Percentiles rank a stretch among this genome's conserved stretches.
Conservation (phyloP, 2,329 filamentous ascomycete genomes). For the Colletotrichum sp. region DNA sequence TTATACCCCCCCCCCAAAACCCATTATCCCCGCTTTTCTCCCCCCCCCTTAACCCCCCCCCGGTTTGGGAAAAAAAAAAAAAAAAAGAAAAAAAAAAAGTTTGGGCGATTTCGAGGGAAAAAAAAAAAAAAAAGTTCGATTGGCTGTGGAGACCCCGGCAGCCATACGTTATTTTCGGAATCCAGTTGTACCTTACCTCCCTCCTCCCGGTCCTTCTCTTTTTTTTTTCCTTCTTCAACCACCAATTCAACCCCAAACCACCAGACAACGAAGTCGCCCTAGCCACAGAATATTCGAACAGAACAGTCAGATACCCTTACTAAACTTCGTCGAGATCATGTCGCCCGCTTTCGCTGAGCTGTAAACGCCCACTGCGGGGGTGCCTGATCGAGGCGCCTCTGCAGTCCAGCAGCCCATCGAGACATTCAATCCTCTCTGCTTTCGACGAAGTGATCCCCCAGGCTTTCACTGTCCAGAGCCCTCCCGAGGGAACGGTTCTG, state of each 20-base stretch:
- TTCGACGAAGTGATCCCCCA: conserved; percentile 68
- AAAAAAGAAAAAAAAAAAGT: conserved; percentile 28
- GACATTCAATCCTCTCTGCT: conserved; percentile 54
- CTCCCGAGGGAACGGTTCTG: conserved; percentile 33
- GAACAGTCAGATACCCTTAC: conserved; percentile 36
- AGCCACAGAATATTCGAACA: conserved; percentile 22
- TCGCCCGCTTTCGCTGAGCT: conserved; percentile 81
- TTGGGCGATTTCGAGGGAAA: not conserved
- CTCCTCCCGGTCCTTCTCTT: conserved; percentile 21
- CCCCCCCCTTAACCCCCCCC: too few relatives aligned
- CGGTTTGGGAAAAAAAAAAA: conserved; percentile 25
- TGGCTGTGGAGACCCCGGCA: conserved; percentile 9
- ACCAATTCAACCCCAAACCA: conserved; percentile 35
- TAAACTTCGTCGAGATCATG: conserved; percentile 79
- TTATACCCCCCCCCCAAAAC: too few relatives aligned
- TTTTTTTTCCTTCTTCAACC: conserved; percentile 34
- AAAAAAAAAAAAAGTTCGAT: conserved; percentile 6
- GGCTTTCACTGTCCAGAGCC: conserved; percentile 53
- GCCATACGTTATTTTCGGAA: conserved; percentile 20
- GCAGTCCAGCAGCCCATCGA: conserved; percentile 90
- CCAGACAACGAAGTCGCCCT: conserved; percentile 72
- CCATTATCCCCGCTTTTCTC: too few relatives aligned
- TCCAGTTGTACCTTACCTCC: conserved; percentile 25
- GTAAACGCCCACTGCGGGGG: conserved; percentile 86
- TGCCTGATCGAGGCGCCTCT: conserved; percentile 52